These are phyloP conservation scores for Tetrapisispora pingtungensis DNA, from an alignment of 805 yeast genomes.

Conservation along the genomic window DNA sequence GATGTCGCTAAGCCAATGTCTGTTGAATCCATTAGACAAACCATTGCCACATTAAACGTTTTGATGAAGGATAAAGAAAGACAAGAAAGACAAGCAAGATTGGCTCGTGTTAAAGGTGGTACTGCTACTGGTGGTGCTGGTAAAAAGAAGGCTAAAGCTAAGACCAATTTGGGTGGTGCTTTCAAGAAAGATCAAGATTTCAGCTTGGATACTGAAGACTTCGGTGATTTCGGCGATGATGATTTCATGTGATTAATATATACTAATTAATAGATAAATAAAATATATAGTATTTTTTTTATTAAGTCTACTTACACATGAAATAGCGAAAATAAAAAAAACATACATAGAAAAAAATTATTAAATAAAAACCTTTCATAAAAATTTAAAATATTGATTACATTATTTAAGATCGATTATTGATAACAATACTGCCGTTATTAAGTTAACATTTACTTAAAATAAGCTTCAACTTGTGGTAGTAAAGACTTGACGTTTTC, in stretches of 20 bases:
- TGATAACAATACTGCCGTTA: too few relatives aligned
- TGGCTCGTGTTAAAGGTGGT: constrained; percentile 66
- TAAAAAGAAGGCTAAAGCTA: constrained; percentile 79
- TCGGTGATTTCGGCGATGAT: constrained; percentile 61
- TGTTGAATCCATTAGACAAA: constrained; percentile 76
- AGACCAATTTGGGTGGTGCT: constrained; percentile 53
- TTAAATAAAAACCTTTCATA: too few relatives aligned
- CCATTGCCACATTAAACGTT: constrained; percentile 74
- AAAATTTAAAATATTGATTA: too few relatives aligned
- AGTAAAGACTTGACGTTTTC: background rate
- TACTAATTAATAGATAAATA: background rate
- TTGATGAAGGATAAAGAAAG: constrained; percentile 75
- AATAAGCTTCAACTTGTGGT: constrained; percentile 3
- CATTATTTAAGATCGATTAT: too few relatives aligned
- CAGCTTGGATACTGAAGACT: constrained; percentile 43
- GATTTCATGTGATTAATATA: constrained; percentile 56
- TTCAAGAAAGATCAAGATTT: constrained; percentile 58
- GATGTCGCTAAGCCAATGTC: constrained; percentile 75
- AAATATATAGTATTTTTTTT: too few relatives aligned
- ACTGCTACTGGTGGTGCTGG: constrained; percentile 90
- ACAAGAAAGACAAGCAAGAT: constrained; percentile 80
- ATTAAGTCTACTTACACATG: too few relatives aligned
- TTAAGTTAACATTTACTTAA: background rate
- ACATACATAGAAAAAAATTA: background rate
- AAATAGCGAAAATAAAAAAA: too few relatives aligned